phyloP scores from a whole-genome alignment of 306 rosid species.

The Sindora glabra region DNA sequence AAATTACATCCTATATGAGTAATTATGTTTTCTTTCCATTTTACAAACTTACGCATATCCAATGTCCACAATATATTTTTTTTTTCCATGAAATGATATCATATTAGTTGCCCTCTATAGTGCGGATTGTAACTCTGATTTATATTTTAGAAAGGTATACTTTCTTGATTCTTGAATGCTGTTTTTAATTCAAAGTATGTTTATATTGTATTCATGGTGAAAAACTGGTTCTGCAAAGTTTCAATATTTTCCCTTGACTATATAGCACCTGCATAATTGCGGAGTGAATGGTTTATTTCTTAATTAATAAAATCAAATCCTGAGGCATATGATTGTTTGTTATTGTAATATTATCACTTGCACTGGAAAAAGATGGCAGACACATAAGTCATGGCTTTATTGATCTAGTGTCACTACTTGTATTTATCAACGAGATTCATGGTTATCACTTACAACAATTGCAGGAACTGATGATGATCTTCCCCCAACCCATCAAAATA shows the following conservation, averaged over 20 bases:
- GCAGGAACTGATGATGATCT: slow-evolving; percentile 94
- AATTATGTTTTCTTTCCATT: background rate
- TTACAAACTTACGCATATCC: background rate
- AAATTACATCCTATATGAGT: background rate
- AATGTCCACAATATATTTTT: background rate
- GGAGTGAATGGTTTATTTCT: background rate
- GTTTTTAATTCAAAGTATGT: background rate
- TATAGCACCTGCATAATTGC: background rate
- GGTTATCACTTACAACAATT: slow-evolving; percentile 2
- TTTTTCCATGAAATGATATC: background rate
- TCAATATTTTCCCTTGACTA: background rate
- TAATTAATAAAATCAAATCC: background rate
- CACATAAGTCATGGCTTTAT: background rate
- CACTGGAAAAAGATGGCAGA: background rate
- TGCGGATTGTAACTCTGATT: background rate
- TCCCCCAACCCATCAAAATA: slow-evolving; percentile 76
- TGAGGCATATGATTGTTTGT: background rate
- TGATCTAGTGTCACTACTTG: background rate
- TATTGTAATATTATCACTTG: background rate
- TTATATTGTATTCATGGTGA: background rate
- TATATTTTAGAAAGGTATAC: background rate
- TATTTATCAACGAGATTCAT: slow-evolving; percentile 1
- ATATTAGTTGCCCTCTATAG: background rate
- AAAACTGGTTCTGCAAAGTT: background rate
- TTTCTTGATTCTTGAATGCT: too few species aligned